Conservation (phyloP, 306 rosid species). For the Arachis hypogaea region DNA sequence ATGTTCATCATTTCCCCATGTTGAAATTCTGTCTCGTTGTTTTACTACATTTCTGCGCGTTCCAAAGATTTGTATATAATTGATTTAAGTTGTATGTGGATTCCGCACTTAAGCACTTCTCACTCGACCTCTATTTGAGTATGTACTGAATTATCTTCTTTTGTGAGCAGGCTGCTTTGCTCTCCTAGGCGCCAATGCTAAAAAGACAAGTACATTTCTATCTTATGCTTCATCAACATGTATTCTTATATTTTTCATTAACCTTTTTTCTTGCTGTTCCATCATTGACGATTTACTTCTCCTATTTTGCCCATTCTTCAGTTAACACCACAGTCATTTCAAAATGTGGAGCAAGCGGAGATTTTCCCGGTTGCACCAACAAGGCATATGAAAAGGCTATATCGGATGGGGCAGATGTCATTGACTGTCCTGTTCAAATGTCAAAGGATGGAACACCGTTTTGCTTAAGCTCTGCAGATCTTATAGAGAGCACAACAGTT, state of each 20-base stretch:
- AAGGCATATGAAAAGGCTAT: constrained; percentile 65
- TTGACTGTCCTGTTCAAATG: constrained; percentile 89
- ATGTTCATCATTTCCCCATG: constrained; percentile 1
- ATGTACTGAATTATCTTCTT: constrained; percentile 34
- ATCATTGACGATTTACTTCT: constrained; percentile 40
- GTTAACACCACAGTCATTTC: constrained; percentile 70
- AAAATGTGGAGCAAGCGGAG: constrained; percentile 88
- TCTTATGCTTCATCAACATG: constrained; percentile 7
- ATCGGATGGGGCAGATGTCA: constrained; percentile 68
- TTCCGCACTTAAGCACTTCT: constrained; percentile 22
- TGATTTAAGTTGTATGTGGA: constrained; percentile 23
- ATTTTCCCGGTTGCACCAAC: constrained; percentile 73
- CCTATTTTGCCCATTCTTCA: constrained; percentile 42
- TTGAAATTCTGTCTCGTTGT: not conserved
- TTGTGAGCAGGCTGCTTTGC: constrained; percentile 74
- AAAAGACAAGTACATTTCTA: constrained; percentile 53
- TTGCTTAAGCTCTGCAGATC: constrained; percentile 74
- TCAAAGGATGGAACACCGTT: constrained; percentile 84
- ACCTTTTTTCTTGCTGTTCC: constrained; percentile 11
- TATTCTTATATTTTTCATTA: constrained; percentile 21
- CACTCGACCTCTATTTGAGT: not conserved
- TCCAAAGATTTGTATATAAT: not conserved
- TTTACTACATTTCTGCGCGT: constrained; percentile 8
- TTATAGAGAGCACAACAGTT: constrained; percentile 65
- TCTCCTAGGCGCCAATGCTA: constrained; percentile 46